Base-by-base conservation (phyloP, 345 rosid genomes). In the Eutrema yunnanense region DNA sequence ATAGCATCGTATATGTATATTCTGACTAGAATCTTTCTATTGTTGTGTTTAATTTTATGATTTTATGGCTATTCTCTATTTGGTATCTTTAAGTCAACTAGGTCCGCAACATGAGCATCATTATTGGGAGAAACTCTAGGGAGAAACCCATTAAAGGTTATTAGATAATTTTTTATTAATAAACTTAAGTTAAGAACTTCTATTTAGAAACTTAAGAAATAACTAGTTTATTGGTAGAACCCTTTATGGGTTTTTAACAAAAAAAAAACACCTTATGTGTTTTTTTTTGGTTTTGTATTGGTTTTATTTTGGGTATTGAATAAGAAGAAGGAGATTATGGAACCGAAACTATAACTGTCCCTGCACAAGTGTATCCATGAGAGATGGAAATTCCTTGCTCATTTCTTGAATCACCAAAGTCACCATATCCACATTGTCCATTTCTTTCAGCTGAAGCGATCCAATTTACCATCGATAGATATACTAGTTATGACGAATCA, bases 381-480 rank as follows among this genome's bases (percentile, higher is more conserved):
- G 81, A 64, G 98, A 82, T 49, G 99, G 99, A 82, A 88, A 96
- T 64, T 87, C 82, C 85, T 90, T 92, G 88, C 97, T 92, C 98
- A 96, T 90, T 81, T 96, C 96, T 86, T 90, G 95, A 81, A 92
- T 90, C 71, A 96, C 95, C 65, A 92, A 88, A 71, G 99, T 96
- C 81, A 92, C 73, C 98, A 90, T 90, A 82, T 92, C 99, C 74
- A 80, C 85, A 77, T 96, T 84, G 69, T 92, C 89, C 97, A 96
- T 86, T 65, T 90, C 98, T 82, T 92, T 90, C 79, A 96, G 83
- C 99, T 96, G 83, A 62, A 77, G 66, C 4, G 11, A 54, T 16
- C 36, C 48, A 72, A 62, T 37, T 37, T 42, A 72, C 26, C 55
- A 64, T 57, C 11, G 3, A 48, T 42, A n/a, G 4, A 34, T 16